phyloP scores from a whole-genome alignment of 208 protist species.

The Naegleria fowleri region DNA sequence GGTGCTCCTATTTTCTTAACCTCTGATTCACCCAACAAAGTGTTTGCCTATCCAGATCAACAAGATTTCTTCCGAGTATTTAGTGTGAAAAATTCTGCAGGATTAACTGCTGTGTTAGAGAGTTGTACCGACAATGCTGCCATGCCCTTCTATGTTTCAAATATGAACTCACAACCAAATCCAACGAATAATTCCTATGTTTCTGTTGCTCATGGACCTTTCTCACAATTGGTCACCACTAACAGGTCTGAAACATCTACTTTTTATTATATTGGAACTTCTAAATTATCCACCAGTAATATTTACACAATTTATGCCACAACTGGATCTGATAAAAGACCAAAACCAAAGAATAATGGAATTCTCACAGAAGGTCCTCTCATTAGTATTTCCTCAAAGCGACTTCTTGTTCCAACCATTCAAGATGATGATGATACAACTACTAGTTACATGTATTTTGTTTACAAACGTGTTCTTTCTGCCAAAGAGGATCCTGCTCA shows the following conservation, averaged over 20 bases:
- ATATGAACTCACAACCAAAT: neutral
- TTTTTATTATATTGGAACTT: conserved; percentile 15
- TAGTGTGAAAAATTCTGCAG: neutral
- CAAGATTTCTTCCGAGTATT: neutral
- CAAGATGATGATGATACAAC: neutral
- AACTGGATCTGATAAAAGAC: neutral
- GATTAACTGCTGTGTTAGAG: neutral
- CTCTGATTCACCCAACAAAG: neutral
- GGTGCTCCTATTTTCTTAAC: neutral
- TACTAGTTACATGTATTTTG: neutral
- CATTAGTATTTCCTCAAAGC: no score
- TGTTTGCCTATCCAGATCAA: neutral
- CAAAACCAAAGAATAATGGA: neutral
- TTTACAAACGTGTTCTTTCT: neutral
- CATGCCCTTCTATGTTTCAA: neutral
- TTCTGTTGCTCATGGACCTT: neutral
- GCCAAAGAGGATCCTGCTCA: neutral
- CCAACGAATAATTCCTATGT: neutral
- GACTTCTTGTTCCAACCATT: neutral
- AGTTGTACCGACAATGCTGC: neutral
- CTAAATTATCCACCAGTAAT: neutral
- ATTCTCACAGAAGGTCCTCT: neutral
- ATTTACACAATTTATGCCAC: neutral
- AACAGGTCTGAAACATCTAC: neutral
- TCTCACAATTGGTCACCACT: neutral